Evolutionary conservation across 306 rosid species (phyloP), one percentile per base, ranked within the genome.

Genomic region (Dryas octopetala): DNA sequence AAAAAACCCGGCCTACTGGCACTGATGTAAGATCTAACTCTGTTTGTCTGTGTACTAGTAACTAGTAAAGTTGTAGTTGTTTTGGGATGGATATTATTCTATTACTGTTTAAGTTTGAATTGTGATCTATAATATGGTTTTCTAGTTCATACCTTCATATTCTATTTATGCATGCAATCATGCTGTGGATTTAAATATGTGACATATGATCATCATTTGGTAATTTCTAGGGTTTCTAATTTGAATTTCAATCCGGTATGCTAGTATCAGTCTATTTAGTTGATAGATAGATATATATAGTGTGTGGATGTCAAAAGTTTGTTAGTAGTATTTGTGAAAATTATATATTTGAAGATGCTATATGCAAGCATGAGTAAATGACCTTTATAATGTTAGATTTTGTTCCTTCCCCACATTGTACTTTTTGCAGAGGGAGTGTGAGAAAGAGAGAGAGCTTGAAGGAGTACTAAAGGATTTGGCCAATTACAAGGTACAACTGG

Each of bases 401-500:
- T 65, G 68, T 48, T 68, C 15, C 13, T 28, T 61, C 2, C 2
- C 15, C 11, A 3, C 59, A 13, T 46, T 45, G 45, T 15, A 16
- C 52, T 51, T 67, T 14, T 51, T 9, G 81, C 74, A 69, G 76
- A 59, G 6, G 85, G 92, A 85, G 45, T 59, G 75, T 75, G 91
- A 83, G 79, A 83, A 68, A 71, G 72, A 72, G 55, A 85, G 80
- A 65, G 89, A 87, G 82, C 68, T 81, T 69, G 96, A 88, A 62
- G 90, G 71, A 9, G 78, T 89, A 54, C 70, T 77, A 23, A 91
- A 82, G 79, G 91, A 90, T 73, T 78, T 94, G 71, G 89, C 89
- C 53, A 85, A 74, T 75, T 87, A 70, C 83, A 91, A 94, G 85
- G 82, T 86, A 19, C 91, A 94, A 78, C 67, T 89, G 79, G 98